Conservation (phyloP, 495 filamentous ascomycete species). For the Usnea hakonensis region DNA sequence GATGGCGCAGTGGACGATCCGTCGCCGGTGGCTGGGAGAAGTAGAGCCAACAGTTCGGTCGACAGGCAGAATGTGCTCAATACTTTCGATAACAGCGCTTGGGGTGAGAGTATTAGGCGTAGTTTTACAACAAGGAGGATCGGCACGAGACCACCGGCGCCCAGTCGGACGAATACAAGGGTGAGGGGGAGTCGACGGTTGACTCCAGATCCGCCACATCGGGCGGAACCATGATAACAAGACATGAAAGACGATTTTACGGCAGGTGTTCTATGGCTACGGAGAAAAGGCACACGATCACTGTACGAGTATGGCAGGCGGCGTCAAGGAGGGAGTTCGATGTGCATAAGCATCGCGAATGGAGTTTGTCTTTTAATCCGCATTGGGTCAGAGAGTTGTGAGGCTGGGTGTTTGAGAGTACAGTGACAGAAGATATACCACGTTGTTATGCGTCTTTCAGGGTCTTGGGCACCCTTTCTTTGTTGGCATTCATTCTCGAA, state of each 20-base stretch:
- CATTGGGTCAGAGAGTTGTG: background rate
- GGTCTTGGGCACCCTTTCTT: background rate
- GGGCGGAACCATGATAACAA: background rate
- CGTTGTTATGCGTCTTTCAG: background rate
- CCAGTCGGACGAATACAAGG: slow-evolving; percentile 17
- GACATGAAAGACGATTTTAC: slow-evolving; percentile 13
- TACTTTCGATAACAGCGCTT: slow-evolving; percentile 76
- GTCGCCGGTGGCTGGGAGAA: slow-evolving; percentile 30
- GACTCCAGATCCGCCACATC: background rate
- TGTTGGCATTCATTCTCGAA: background rate
- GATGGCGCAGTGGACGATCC: slow-evolving; percentile 13
- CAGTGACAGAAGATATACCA: background rate
- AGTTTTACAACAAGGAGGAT: slow-evolving; percentile 72
- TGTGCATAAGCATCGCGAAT: slow-evolving; percentile 15
- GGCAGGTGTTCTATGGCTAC: background rate
- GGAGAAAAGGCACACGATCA: background rate
- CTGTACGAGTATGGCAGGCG: slow-evolving; percentile 11
- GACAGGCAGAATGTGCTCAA: slow-evolving; percentile 72
- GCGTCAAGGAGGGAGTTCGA: background rate
- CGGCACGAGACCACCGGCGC: slow-evolving; percentile 12
- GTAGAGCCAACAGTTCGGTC: slow-evolving; percentile 58
- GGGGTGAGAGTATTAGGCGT: slow-evolving; percentile 84
- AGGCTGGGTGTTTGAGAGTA: background rate
- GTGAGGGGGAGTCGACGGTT: slow-evolving; percentile 15
- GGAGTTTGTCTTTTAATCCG: slow-evolving; percentile 5